phyloP scores from a whole-genome alignment of 768 basidiomycete genomes.

The Collybia sp. region DNA sequence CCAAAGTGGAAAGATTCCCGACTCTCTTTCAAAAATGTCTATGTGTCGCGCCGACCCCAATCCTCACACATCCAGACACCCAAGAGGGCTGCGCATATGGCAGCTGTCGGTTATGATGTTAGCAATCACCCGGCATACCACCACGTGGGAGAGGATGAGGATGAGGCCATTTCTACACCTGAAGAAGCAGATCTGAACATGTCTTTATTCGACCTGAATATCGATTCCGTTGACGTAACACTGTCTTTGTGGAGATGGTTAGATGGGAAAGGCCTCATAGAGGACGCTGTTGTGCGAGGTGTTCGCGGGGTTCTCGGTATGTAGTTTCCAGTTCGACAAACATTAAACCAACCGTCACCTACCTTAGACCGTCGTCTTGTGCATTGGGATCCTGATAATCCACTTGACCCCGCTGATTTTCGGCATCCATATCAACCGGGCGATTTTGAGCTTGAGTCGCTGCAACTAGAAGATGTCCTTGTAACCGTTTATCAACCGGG shows the following conservation, averaged over 20 bases:
- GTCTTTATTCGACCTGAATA: slow-evolving; percentile 88
- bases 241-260: slow-evolving; percentile 90
- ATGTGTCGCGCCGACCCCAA: slow-evolving; percentile 75
- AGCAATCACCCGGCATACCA: slow-evolving; percentile 73
- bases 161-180: slow-evolving; percentile 16
- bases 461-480: slow-evolving; percentile 90
- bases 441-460: slow-evolving; percentile 87
- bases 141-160: slow-evolving; percentile 51
- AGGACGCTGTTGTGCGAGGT: slow-evolving; percentile 89
- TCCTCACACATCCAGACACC: slow-evolving; percentile 12
- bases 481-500: slow-evolving; percentile 94
- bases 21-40: slow-evolving; percentile 96
- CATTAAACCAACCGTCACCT: not conserved
- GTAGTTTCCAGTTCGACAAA: slow-evolving; percentile 15
- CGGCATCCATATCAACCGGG: slow-evolving; percentile 70
- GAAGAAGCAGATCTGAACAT: slow-evolving; percentile 59
- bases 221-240: slow-evolving; percentile 95
- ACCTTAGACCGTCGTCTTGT: slow-evolving; percentile 82
- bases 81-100: slow-evolving; percentile 37
- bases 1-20: slow-evolving; percentile 97
- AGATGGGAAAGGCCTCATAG: slow-evolving; percentile 90
- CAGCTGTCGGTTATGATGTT: slow-evolving; percentile 71
- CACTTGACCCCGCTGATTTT: slow-evolving; percentile 76
- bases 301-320: slow-evolving; percentile 89
- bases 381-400: slow-evolving; percentile 79